Evolutionary conservation across 2,329 filamentous ascomycete species (phyloP), one percentile per base, ranked within the genome.

Genomic region (Pseudogymnoascus sp.): DNA sequence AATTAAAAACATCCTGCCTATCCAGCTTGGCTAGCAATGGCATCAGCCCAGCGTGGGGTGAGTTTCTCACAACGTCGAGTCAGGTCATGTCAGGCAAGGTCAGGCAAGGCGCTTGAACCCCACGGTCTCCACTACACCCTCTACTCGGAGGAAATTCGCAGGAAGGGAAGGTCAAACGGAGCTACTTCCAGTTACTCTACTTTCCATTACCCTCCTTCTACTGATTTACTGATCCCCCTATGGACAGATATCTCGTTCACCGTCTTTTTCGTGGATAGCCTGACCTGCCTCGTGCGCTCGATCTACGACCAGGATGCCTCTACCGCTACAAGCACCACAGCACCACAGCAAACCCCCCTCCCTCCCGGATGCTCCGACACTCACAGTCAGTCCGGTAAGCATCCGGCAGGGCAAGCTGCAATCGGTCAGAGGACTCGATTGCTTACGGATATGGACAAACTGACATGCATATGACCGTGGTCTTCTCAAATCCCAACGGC

Each of bases 51-150:
- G 21, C 45, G 45, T 51, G 45, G 45, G 45, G 45, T 51, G 45
- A 51, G 45, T 51, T 51, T 51, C 45, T 51, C 45, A 25, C 21
- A n/a, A n/a, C 21, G 45, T 51, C 45, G 45, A 51, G 45, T 51
- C 45, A 51, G 43, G 43, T 14, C 19, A 25, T 25, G 43, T 6
- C 43, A 48, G 43, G 21, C 41, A 43, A 21, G 41, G 16, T 11
- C 16, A 21, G 41, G 10, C 21, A 48, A 48, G 43, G 19, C 43
- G 43, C 19, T 23, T 7, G 45, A 51, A 51, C 45, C 21, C 45
- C 45, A 51, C 21, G 45, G 45, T 51, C 45, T 51, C 45, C 45
- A 51, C 45, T 51, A 51, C 45, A 51, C 45, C 21, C n/a, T 51
- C 21, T 51, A 28, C 2, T 31, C 7, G 28, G 7, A 31, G 28